phyloP scores from a whole-genome alignment of 1,284 basidiomycete species.

The Sutorius eximius region DNA sequence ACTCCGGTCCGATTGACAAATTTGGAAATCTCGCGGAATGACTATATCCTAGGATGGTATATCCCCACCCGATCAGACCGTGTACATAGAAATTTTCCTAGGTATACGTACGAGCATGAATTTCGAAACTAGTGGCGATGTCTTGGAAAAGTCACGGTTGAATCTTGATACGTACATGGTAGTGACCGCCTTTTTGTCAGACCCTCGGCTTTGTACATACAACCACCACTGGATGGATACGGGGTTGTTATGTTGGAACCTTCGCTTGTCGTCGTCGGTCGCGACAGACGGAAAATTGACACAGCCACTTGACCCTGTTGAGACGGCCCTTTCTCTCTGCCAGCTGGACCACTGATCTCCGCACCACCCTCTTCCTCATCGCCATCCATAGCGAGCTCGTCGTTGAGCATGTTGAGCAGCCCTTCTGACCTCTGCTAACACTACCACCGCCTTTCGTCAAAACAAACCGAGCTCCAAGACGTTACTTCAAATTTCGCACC shows the following conservation, averaged over 20 bases:
- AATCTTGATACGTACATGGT: too few relatives aligned
- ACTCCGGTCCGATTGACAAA: neutral
- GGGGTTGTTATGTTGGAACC: neutral
- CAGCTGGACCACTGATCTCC: neutral
- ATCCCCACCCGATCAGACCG: neutral
- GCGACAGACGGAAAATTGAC: constrained; percentile 1
- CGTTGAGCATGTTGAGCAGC: constrained; percentile 22
- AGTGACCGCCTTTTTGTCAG: too few relatives aligned
- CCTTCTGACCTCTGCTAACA: constrained; percentile 1
- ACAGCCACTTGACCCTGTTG: constrained; percentile 16
- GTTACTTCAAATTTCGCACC: neutral
- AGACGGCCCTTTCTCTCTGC: neutral
- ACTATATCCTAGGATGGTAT: neutral
- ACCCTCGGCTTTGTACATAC: too few relatives aligned
- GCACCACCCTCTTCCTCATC: constrained; percentile 4
- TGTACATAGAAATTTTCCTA: too few relatives aligned
- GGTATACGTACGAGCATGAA: too few relatives aligned
- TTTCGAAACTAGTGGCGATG: too few relatives aligned
- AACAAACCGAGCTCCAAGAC: neutral
- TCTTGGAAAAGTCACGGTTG: too few relatives aligned
- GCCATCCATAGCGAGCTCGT: constrained; percentile 14
- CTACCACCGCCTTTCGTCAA: neutral
- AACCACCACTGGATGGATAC: neutral
- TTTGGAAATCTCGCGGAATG: neutral
- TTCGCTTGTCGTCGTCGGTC: neutral